phyloP scores from a whole-genome alignment of 176 grass and related monocot genomes.

The Metroxylon sagu region DNA sequence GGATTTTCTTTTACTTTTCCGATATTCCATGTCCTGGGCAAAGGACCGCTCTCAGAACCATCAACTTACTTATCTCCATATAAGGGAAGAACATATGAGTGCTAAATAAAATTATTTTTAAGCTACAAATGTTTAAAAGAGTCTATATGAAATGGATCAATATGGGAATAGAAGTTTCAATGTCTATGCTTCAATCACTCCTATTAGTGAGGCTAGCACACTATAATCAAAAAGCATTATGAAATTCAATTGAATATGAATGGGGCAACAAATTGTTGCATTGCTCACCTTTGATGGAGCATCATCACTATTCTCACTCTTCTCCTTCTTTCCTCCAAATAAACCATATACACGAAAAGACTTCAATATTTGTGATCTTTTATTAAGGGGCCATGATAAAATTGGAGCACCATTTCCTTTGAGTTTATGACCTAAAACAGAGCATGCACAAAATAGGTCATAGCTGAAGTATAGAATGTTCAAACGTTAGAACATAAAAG shows the following conservation, averaged over 20 bases:
- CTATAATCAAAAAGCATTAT: too few relatives aligned
- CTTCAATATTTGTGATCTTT: constrained; percentile 35
- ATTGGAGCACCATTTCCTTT: constrained; percentile 31
- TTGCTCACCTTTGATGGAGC: constrained; percentile 61
- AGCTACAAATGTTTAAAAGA: too few relatives aligned
- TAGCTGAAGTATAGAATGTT: constrained; percentile 3
- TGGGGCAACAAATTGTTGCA: constrained; percentile 10
- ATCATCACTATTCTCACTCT: constrained; percentile 69
- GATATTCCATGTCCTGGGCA: too few relatives aligned
- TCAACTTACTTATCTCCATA: too few relatives aligned
- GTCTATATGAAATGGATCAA: too few relatives aligned
- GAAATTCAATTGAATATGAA: constrained; percentile 2
- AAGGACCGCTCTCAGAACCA: too few relatives aligned
- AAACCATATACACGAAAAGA: constrained; percentile 65
- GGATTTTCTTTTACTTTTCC: too few relatives aligned
- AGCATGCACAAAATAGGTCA: constrained; percentile 11
- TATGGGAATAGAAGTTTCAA: too few relatives aligned
- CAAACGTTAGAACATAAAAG: not conserved
- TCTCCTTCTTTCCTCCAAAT: constrained; percentile 95
- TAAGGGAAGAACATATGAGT: too few relatives aligned
- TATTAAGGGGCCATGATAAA: constrained; percentile 37
- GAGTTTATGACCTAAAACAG: constrained; percentile 50
- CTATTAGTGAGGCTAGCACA: too few relatives aligned
- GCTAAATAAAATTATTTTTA: too few relatives aligned
- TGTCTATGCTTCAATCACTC: too few relatives aligned